A percentile compares a stretch with the other conserved stretches of the same genome.
phyloP scores from a whole-genome alignment of 352 stramenopile species.

The Pythium aquatile region DNA sequence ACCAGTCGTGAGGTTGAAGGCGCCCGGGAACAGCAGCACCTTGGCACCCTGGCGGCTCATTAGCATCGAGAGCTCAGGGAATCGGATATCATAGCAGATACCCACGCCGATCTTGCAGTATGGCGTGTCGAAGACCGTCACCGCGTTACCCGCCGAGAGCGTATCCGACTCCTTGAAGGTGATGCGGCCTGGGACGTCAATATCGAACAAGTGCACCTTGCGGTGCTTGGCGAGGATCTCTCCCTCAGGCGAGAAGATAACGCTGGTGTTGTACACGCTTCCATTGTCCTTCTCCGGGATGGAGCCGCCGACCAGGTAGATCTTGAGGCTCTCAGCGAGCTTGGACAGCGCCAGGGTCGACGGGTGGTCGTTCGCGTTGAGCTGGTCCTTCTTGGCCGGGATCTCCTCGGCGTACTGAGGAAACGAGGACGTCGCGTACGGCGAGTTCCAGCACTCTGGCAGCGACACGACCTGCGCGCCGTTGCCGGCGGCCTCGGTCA shows the following conservation, averaged over 20 bases:
- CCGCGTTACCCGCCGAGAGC: conserved; percentile 90
- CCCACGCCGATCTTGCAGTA: conserved; percentile 95
- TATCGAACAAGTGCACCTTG: conserved; percentile 99
- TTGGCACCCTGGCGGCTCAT: conserved; percentile 91
- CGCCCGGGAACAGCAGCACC: conserved; percentile 82
- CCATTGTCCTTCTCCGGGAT: conserved; percentile 90
- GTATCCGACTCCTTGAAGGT: conserved; percentile 99
- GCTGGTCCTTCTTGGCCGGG: conserved; percentile 61
- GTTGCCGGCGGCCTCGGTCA: conserved; percentile 69
- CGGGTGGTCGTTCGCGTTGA: conserved; percentile 63
- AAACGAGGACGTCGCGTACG: conserved; percentile 98
- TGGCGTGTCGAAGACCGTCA: conserved; percentile 86
- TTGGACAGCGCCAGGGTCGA: conserved; percentile 89
- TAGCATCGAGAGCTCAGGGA: conserved; percentile 98
- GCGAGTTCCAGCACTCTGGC: conserved; percentile 96
- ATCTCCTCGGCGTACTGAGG: conserved; percentile 97
- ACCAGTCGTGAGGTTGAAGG: conserved; percentile 90
- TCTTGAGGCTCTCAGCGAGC: conserved; percentile 85
- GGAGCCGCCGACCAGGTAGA: conserved; percentile 97
- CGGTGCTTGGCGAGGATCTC: conserved; percentile 97
- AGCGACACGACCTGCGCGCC: conserved; percentile 89
- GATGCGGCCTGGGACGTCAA: conserved; percentile 98
- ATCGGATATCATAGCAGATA: conserved; percentile 99
- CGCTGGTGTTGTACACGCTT: conserved; percentile 99
- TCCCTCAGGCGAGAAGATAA: conserved; percentile 94